A percentile compares a stretch with the other conserved stretches of the same genome.
Evolutionary conservation across 352 stramenopile genomes (phyloP).

Genomic region (Pythium folliculosum): DNA sequence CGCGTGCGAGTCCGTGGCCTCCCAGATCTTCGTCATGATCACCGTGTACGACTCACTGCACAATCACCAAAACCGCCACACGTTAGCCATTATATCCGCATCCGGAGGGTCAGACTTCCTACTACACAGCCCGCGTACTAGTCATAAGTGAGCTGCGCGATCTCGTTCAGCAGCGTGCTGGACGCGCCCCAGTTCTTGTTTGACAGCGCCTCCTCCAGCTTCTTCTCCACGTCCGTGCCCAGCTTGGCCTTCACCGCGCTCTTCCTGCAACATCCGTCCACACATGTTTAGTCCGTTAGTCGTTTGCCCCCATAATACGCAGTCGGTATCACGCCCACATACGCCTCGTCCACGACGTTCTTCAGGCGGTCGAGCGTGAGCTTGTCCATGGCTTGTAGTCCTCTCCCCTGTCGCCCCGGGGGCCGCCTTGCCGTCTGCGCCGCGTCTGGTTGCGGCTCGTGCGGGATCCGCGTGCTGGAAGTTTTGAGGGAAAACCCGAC

Average conservation of each 20-base stretch:
- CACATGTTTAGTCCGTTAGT: background rate
- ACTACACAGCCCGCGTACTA: slow-evolving; percentile 48
- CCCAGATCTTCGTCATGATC: slow-evolving; percentile 95
- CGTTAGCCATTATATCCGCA: background rate
- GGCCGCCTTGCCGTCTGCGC: background rate
- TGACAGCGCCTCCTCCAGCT: slow-evolving; percentile 95
- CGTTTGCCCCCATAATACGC: too few relatives aligned
- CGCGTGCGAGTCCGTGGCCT: slow-evolving; percentile 87
- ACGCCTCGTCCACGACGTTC: slow-evolving; percentile 89
- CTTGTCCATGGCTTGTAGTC: slow-evolving; percentile 59
- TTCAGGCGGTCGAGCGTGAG: slow-evolving; percentile 85
- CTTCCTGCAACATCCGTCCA: slow-evolving; percentile 47
- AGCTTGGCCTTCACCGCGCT: slow-evolving; percentile 86
- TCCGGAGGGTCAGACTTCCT: background rate
- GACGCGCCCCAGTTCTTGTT: slow-evolving; percentile 99
- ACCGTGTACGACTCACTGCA: slow-evolving; percentile 85
- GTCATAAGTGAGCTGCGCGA: slow-evolving; percentile 97
- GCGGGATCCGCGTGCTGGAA: slow-evolving; percentile 9
- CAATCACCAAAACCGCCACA: background rate
- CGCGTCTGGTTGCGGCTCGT: background rate
- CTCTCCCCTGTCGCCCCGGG: slow-evolving; percentile 1
- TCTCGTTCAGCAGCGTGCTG: slow-evolving; percentile 97
- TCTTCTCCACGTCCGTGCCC: slow-evolving; percentile 84
- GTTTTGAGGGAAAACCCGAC: background rate
- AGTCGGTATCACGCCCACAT: slow-evolving; percentile 27